Evolutionary conservation across 805 yeast species (phyloP).

Genomic region (Lipomyces starkeyi): DNA sequence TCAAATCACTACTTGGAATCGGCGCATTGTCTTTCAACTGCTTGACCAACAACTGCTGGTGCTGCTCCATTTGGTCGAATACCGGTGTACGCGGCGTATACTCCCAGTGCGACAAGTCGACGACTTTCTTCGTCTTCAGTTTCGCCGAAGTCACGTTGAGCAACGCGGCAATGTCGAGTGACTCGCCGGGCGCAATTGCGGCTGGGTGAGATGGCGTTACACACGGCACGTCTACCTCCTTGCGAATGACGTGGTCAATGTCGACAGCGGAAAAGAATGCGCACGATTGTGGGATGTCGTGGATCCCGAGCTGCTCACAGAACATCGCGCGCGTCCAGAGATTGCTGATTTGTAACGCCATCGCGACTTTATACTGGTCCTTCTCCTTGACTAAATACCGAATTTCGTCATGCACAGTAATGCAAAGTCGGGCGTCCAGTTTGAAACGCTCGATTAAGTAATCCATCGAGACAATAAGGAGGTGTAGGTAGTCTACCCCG

Average conservation of each 20-base stretch:
- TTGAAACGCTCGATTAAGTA: slow-evolving; percentile 68
- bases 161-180: slow-evolving; percentile 59
- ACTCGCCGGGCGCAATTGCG: slow-evolving; percentile 79
- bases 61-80: slow-evolving; percentile 30
- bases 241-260: slow-evolving; percentile 83
- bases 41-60: slow-evolving; percentile 18
- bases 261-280: slow-evolving; percentile 96
- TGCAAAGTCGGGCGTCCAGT: slow-evolving; percentile 74
- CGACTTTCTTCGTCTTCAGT: slow-evolving; percentile 10
- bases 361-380: slow-evolving; percentile 76
- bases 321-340: slow-evolving; percentile 97
- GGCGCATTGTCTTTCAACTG: slow-evolving; percentile 29
- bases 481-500: slow-evolving; percentile 94
- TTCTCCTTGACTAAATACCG: slow-evolving; percentile 76
- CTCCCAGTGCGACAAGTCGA: slow-evolving; percentile 16
- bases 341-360: slow-evolving; percentile 86
- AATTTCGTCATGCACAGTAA: slow-evolving; percentile 96
- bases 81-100: slow-evolving; percentile 31
- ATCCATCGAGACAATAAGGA: slow-evolving; percentile 85
- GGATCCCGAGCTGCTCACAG: slow-evolving; percentile 87
- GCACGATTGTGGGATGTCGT: slow-evolving; percentile 89
- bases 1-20: slow-evolving; percentile 30
- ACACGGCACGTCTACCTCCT: slow-evolving; percentile 91
- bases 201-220: slow-evolving; percentile 83
- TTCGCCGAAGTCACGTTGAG: slow-evolving; percentile 14